These are phyloP conservation scores for Beauveria rudraprayagi DNA, from an alignment of 2,329 filamentous ascomycete species.

Conservation along the genomic window DNA sequence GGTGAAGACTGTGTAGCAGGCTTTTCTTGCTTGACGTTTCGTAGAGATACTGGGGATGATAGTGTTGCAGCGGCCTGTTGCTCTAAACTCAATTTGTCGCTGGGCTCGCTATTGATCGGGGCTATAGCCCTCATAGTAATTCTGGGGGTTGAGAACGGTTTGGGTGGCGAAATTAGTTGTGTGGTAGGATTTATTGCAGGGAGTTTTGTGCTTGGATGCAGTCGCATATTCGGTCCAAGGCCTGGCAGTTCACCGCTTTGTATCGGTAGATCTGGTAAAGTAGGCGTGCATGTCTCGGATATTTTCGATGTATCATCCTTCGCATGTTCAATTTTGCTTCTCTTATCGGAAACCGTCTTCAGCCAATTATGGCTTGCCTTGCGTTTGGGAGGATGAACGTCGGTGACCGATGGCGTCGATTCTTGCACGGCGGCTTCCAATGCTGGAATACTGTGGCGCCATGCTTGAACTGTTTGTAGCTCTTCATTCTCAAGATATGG, in stretches of 20 bases:
- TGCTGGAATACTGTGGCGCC: constrained; percentile 21
- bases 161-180: constrained; percentile 8
- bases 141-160: background rate
- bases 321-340: constrained; percentile 7
- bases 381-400: constrained; percentile 8
- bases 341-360: constrained; percentile 24
- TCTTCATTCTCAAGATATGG: constrained; percentile 17
- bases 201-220: background rate
- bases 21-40: constrained; percentile 3
- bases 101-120: background rate
- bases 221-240: background rate
- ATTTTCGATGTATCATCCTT: background rate
- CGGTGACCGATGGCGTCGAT: constrained; percentile 16
- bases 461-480: constrained; percentile 23
- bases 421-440: constrained; percentile 1
- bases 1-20: background rate
- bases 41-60: constrained; percentile 22
- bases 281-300: background rate
- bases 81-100: background rate
- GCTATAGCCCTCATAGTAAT: background rate
- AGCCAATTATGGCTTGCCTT: constrained; percentile 23
- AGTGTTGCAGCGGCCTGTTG: constrained; percentile 18
- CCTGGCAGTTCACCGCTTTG: background rate
- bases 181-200: background rate
- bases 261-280: background rate